Conservation (phyloP, 305 asterid genomes). For the Caryopteris hybrid region DNA sequence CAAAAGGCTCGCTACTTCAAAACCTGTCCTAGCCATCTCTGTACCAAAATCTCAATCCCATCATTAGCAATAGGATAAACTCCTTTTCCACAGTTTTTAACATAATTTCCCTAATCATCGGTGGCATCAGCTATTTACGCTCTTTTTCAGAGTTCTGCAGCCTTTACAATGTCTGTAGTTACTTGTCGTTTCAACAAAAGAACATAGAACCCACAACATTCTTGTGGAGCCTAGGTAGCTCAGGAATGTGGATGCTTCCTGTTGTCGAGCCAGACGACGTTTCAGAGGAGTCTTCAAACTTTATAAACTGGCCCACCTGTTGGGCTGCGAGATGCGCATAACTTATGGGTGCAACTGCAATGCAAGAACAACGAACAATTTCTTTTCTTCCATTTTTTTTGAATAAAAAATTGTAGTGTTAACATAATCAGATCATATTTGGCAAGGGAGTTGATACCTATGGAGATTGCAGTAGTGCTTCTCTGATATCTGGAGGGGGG, state of each 20-base stretch:
- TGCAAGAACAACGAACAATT: neutral
- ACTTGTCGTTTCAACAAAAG: constrained; percentile 52
- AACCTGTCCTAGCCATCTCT: neutral
- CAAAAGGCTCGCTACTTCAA: neutral
- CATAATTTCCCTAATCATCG: neutral
- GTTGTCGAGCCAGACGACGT: constrained; percentile 42
- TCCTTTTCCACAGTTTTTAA: too few species aligned
- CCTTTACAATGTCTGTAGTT: neutral
- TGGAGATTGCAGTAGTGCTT: constrained; percentile 64
- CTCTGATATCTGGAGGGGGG: constrained; percentile 63
- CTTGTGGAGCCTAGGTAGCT: constrained; percentile 70
- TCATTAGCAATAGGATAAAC: neutral
- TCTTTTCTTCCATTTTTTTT: neutral
- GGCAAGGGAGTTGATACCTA: constrained; percentile 42
- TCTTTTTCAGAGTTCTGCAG: neutral
- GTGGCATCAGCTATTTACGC: constrained; percentile 19
- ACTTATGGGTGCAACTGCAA: constrained; percentile 76
- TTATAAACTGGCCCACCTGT: constrained; percentile 68
- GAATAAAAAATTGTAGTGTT: neutral
- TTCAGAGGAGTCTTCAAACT: constrained; percentile 58
- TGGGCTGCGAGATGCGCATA: constrained; percentile 96
- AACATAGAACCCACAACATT: constrained; percentile 78
- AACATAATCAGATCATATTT: neutral
- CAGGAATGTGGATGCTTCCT: constrained; percentile 38
- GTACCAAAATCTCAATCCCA: constrained; percentile 17